Conservation (phyloP, 768 basidiomycete species). For the Tulasnella sp. region DNA sequence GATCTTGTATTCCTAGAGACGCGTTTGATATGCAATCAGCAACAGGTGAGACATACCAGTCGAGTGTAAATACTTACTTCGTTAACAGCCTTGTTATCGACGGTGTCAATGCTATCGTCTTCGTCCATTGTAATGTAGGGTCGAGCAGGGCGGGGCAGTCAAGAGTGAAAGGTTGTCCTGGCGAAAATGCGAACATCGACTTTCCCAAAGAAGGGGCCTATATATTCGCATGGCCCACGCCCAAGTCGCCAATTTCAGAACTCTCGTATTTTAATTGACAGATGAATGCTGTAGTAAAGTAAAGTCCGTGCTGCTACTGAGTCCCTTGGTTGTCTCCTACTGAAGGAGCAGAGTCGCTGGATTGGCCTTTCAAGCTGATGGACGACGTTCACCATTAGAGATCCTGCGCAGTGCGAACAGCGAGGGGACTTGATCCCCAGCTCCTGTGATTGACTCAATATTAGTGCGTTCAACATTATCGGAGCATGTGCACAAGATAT, state of each 20-base stretch:
- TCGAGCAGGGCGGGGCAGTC: background rate
- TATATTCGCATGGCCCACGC: background rate
- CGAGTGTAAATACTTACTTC: constrained; percentile 29
- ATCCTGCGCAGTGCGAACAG: no score
- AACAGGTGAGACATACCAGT: background rate
- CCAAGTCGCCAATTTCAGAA: background rate
- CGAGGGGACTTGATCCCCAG: no score
- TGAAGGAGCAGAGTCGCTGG: no score
- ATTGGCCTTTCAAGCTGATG: no score
- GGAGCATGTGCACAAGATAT: no score
- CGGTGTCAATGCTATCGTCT: constrained; percentile 11
- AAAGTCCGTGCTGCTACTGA: no score
- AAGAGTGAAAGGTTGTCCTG: constrained; percentile 9
- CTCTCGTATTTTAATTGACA: background rate
- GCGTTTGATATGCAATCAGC: background rate
- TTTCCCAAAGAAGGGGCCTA: background rate
- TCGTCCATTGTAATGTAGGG: constrained; percentile 12
- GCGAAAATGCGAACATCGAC: background rate
- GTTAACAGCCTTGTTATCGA: constrained; percentile 35
- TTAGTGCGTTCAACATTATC: no score
- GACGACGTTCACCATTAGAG: no score
- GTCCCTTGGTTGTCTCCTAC: no score
- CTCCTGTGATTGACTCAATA: no score
- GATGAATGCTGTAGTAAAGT: no score
- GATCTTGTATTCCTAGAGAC: constrained; percentile 23